Evolutionary conservation across 257 asterid genomes (phyloP).

Genomic region (Eucommia ulmoides): DNA sequence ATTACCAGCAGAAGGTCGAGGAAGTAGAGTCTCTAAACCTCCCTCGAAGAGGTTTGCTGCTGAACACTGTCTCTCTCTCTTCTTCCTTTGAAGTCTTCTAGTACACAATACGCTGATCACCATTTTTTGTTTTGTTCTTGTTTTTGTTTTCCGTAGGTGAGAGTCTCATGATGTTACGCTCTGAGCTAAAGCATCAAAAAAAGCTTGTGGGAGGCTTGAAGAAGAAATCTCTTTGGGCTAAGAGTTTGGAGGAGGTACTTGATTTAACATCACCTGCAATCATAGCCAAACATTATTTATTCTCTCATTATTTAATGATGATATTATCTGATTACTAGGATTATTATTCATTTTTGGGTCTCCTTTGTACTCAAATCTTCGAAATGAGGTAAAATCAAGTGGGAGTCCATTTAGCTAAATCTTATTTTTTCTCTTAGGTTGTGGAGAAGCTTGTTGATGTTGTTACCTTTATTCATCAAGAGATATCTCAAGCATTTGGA

Average conservation of each 20-base stretch:
- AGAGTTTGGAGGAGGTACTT: slow-evolving; percentile 87
- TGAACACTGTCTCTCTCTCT: too few relatives aligned
- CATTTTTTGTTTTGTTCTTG: slow-evolving; percentile 3
- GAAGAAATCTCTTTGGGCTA: slow-evolving; percentile 97
- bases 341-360: too few relatives aligned
- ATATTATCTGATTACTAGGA: too few relatives aligned
- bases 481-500: slow-evolving; percentile 69
- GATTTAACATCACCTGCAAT: slow-evolving; percentile 8
- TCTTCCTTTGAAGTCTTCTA: too few relatives aligned
- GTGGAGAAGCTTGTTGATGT: slow-evolving; percentile 96
- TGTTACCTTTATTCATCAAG: slow-evolving; percentile 80
- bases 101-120: slow-evolving; percentile 5
- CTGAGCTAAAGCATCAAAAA: slow-evolving; percentile 92
- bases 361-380: too few relatives aligned
- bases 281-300: too few relatives aligned
- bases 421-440: too few relatives aligned
- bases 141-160: slow-evolving; percentile 44
- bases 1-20: slow-evolving; percentile 78
- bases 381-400: too few relatives aligned
- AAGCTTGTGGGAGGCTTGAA: slow-evolving; percentile 74
- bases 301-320: too few relatives aligned
- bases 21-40: slow-evolving; percentile 85
- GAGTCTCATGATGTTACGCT: slow-evolving; percentile 57
- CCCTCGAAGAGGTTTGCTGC: slow-evolving; percentile 92
- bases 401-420: too few relatives aligned